A percentile compares a stretch with the other conserved stretches of the same genome.
Conservation (phyloP, 2,329 filamentous ascomycete genomes). For the Pseudogymnoascus sp. region DNA sequence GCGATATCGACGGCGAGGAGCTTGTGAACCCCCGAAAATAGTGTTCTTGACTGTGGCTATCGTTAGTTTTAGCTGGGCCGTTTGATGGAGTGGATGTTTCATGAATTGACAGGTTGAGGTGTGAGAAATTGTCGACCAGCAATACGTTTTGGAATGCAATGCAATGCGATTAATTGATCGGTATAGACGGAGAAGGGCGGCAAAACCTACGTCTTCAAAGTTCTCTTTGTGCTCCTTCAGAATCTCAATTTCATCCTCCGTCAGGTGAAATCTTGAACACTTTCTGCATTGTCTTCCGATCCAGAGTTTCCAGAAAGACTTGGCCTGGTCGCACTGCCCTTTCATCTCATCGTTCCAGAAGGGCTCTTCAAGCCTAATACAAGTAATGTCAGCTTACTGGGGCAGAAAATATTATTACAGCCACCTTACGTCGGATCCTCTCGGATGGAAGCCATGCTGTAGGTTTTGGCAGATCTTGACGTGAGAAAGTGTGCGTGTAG, state of each 20-base stretch:
- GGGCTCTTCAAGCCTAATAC: neutral
- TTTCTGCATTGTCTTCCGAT: neutral
- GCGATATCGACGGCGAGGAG: neutral
- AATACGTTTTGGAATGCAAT: neutral
- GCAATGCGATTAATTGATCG: neutral
- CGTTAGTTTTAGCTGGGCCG: neutral
- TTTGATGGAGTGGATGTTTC: neutral
- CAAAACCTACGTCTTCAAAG: neutral
- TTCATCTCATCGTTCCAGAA: constrained; percentile 3
- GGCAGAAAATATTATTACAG: too few relatives aligned
- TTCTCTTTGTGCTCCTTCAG: neutral
- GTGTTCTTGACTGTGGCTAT: neutral
- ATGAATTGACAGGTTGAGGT: neutral
- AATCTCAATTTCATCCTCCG: neutral
- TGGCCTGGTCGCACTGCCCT: neutral
- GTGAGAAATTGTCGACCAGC: neutral
- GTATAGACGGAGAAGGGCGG: neutral
- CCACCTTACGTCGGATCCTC: neutral
- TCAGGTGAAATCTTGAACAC: neutral
- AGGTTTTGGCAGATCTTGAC: neutral
- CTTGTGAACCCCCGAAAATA: neutral
- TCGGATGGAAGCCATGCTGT: neutral
- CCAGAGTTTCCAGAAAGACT: constrained; percentile 2
- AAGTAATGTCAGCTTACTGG: neutral
- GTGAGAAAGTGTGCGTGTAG: neutral